These are phyloP conservation scores for Trypethelium eluteriae DNA, from an alignment of 495 filamentous ascomycete species.

Conservation along the genomic window DNA sequence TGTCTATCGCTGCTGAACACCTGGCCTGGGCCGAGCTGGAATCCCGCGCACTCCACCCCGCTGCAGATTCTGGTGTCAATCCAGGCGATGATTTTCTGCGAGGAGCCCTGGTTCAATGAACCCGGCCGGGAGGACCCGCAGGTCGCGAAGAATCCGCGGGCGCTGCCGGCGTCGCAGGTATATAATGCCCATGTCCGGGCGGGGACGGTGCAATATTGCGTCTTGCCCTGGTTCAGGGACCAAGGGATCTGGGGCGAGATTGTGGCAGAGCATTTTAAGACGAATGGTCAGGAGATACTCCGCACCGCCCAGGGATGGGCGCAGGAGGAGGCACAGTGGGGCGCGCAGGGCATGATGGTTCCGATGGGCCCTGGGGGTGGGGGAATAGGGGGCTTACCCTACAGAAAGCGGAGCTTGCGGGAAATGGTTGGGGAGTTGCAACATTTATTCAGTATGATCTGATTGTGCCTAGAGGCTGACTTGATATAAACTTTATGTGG, in stretches of 20 bases:
- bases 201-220: background rate
- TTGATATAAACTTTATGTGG: background rate
- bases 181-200: background rate
- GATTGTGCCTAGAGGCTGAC: background rate
- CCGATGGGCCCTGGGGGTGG: background rate
- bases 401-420: background rate
- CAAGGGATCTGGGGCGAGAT: slow-evolving; percentile 9
- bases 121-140: slow-evolving; percentile 38
- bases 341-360: background rate
- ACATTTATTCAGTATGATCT: slow-evolving; percentile 2
- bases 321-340: slow-evolving; percentile 2
- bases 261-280: background rate
- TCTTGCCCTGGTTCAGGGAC: background rate
- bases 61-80: slow-evolving; percentile 55
- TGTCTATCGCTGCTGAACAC: slow-evolving; percentile 56
- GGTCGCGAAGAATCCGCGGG: background rate
- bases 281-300: background rate
- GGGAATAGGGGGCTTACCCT: background rate
- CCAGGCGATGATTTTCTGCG: slow-evolving; percentile 55
- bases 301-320: background rate
- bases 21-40: slow-evolving; percentile 50
- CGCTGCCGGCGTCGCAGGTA: background rate
- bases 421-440: slow-evolving; percentile 1
- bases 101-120: slow-evolving; percentile 52
- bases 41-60: slow-evolving; percentile 46